Percentiles rank a stretch among this genome's conserved stretches.
Conservation (phyloP, 192 early-diverging fungal genomes). For the Phycomyces nitens region DNA sequence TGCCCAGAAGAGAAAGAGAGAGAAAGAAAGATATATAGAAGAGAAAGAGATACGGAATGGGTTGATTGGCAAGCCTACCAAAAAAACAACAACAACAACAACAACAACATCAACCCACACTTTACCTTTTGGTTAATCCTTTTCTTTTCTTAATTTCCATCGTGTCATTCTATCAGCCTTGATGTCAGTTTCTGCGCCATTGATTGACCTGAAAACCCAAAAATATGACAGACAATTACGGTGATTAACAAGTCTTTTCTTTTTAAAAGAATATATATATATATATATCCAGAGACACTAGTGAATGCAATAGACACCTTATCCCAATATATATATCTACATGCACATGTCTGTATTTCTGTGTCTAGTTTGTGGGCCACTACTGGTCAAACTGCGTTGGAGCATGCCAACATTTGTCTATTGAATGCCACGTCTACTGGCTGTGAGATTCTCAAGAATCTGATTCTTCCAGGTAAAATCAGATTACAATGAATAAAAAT, state of each 20-base stretch:
- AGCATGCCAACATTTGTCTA: constrained; percentile 77
- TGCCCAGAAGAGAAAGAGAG: too few relatives aligned
- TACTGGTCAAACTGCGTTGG: constrained; percentile 85
- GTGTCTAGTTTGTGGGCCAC: constrained; percentile 84
- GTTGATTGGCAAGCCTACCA: too few relatives aligned
- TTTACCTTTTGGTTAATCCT: too few relatives aligned
- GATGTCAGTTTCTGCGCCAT: not conserved
- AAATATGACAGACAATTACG: constrained; percentile 86
- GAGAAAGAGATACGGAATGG: too few relatives aligned
- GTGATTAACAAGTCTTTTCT: constrained; percentile 38
- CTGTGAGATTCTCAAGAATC: constrained; percentile 91
- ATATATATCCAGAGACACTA: too few relatives aligned
- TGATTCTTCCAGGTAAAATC: constrained; percentile 89
- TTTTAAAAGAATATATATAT: too few relatives aligned
- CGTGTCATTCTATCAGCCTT: too few relatives aligned
- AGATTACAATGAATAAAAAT: constrained; percentile 1
- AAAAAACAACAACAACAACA: too few relatives aligned
- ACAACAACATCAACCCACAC: too few relatives aligned
- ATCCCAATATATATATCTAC: not conserved
- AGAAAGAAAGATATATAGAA: too few relatives aligned
- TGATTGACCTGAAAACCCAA: constrained; percentile 61
- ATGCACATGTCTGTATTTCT: not conserved
- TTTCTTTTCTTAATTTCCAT: too few relatives aligned
- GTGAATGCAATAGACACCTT: too few relatives aligned
- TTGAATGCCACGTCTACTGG: constrained; percentile 82